Evolutionary conservation across 805 yeast species (phyloP), one percentile per base, ranked within the genome.

Genomic region (Brettanomyces sp.): DNA sequence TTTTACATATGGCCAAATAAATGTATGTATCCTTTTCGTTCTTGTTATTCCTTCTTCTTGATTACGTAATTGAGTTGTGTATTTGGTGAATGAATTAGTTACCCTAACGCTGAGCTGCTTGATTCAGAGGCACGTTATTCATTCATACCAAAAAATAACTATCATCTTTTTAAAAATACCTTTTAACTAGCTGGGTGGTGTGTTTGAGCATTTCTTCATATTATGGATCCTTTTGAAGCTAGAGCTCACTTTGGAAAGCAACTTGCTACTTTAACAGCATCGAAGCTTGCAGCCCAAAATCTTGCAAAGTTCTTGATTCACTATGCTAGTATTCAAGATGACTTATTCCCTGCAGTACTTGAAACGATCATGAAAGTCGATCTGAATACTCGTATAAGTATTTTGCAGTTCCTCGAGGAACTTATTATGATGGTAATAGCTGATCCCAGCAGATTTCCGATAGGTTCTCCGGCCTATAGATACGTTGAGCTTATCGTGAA

Each of bases 161-260:
- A 18, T 18, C 18, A 18, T 18, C 18, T 18, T 18, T 18, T 18
- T 18, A 18, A 18, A 18, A 18, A 18, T 18, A 18, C 18, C 18
- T 18, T 18, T 2, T 18, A 18, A 18, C 18, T 18, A 18, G 18
- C 18, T 18, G 18, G 2, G 18, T 18, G 18, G 18, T 18, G 18
- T 18, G 18, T 28, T 28, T 7, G 32, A 28, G 32, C 7, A 9
- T 9, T 28, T 32, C 6, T 22, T 34, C 9, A 23, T 8, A 33
- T 43, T 14, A 87, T 90, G 95, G 96, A 90, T 59, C 81, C 96
- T 1, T 86, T 91, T 61, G 96, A 87, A 57, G 89, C 90, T 4
- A 74, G 91, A 48, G 66, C 87, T 41, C 84, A 83, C 62, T 82
- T 90, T 55, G 72, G 79, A 5, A 85, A 80, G 54, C 75, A 80